Base-by-base conservation (phyloP, 129 eudicot genomes). In the Mikania micrantha region DNA sequence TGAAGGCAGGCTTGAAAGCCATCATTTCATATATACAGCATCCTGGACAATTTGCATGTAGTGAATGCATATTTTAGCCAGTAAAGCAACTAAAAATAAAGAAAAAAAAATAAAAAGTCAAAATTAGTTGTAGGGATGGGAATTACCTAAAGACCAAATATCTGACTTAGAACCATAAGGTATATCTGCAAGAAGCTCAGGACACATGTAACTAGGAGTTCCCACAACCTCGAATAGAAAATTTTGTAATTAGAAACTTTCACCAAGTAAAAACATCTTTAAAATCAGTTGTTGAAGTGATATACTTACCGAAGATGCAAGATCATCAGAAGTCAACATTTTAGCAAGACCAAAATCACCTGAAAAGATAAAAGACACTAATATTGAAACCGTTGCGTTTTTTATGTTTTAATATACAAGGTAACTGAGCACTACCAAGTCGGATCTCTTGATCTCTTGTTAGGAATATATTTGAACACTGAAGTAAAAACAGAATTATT, bases 271-370 rank as follows among this genome's bases (percentile, higher is more conserved):
- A 56, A 35, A 71, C 50, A 69, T 38, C 61, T 10, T 19, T 42
- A 17, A 67, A 42, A 73, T 15, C 25, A 31, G 4, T 28, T 35
- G 60, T 52, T 67, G 66, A 13, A 1, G 10, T 69, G 53, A 60
- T 36, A n/a, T 67, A 83, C 99, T 84, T 76, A 94, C 99, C 39
- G 99, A 94, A 59, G 88, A 94, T 74, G 99, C 93, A 63, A 94
- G 95, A 77, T 89, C 99, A 79, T 94, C 95, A 9, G 96, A 79
- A 41, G 87, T 78, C 83, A 94, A 72, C 75, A 90, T 72, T 79
- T 94, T 94, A 52, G 99, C 99, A 77, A 94, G 99, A 62, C 99
- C 99, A 81, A 94, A 94, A 79, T 94, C 99, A 56, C 99, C 99
- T 94, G 91, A 22, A 53, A 54, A 66, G 36, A 50, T 27, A 20